These are phyloP conservation scores for Pichia rugopelliculosa DNA, from an alignment of 805 yeast genomes.

Conservation along the genomic window DNA sequence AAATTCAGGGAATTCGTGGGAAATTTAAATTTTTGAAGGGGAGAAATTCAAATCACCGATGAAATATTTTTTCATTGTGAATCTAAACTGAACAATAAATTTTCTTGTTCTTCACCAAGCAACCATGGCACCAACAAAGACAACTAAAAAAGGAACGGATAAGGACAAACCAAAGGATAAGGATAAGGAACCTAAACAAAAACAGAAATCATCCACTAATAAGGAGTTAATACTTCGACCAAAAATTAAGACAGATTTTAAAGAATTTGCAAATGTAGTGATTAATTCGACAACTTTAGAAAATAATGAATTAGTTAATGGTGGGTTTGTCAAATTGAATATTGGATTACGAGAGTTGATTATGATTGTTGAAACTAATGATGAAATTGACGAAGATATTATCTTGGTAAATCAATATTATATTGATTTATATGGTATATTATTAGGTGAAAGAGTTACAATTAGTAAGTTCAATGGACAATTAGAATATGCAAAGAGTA, in stretches of 20 bases:
- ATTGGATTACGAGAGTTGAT: slow-evolving; percentile 19
- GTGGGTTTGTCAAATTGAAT: slow-evolving; percentile 21
- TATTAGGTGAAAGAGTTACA: slow-evolving; percentile 29
- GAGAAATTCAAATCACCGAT: not conserved
- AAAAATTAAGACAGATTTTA: not conserved
- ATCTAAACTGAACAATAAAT: too few relatives aligned
- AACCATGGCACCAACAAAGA: not conserved
- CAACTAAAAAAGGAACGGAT: not conserved
- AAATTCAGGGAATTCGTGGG: too few relatives aligned
- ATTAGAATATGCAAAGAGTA: slow-evolving; percentile 34
- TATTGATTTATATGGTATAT: slow-evolving; percentile 16
- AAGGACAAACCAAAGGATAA: not conserved
- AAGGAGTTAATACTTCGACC: slow-evolving; percentile 27
- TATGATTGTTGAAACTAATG: slow-evolving; percentile 1
- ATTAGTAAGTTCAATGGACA: slow-evolving; percentile 40
- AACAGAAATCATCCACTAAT: slow-evolving; percentile 14
- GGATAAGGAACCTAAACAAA: slow-evolving; percentile 7
- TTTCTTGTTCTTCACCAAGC: not conserved
- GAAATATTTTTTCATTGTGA: not conserved
- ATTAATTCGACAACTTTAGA: slow-evolving; percentile 9
- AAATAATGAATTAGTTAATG: slow-evolving; percentile 18
- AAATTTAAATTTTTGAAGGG: not conserved
- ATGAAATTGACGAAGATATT: slow-evolving; percentile 22
- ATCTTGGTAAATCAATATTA: slow-evolving; percentile 19
- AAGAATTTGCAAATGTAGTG: slow-evolving; percentile 14